phyloP scores from a whole-genome alignment of 2,329 filamentous ascomycete species.

The Sclerotinia borealis region DNA sequence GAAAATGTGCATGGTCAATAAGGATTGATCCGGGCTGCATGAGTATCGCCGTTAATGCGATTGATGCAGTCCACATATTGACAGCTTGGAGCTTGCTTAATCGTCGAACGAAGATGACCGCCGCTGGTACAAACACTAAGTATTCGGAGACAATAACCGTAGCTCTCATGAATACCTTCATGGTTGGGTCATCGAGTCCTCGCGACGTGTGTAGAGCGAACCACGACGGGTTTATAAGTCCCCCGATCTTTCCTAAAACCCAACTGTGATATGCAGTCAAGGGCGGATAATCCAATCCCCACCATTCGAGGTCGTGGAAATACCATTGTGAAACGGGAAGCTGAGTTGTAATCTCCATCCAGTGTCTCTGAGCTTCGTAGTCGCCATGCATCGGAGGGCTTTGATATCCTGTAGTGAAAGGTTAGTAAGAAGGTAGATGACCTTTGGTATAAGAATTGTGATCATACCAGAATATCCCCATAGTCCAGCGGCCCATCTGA shows the following conservation, averaged over 20 bases:
- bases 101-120: constrained; percentile 77
- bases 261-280: constrained; percentile 98
- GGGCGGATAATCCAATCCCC: constrained; percentile 96
- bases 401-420: constrained; percentile 53
- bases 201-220: constrained; percentile 80
- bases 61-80: constrained; percentile 72
- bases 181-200: constrained; percentile 66
- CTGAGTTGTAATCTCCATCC: constrained; percentile 94
- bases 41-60: constrained; percentile 82
- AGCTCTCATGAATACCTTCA: constrained; percentile 95
- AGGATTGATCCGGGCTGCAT: constrained; percentile 89
- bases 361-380: constrained; percentile 96
- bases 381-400: constrained; percentile 90
- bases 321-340: constrained; percentile 95
- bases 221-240: constrained; percentile 74
- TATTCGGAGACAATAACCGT: constrained; percentile 90
- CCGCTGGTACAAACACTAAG: constrained; percentile 77
- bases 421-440: constrained; percentile 13
- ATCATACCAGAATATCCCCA: constrained; percentile 88
- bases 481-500: constrained; percentile 84
- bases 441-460: neutral
- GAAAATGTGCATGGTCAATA: constrained; percentile 92
- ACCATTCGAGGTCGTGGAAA: constrained; percentile 93
- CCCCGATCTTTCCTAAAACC: constrained; percentile 82
- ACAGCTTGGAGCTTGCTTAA: constrained; percentile 72